Evolutionary conservation across 371 early-diverging fungal species (phyloP), one percentile per base, ranked within the genome.

Genomic region (Mucor circinelloides): DNA sequence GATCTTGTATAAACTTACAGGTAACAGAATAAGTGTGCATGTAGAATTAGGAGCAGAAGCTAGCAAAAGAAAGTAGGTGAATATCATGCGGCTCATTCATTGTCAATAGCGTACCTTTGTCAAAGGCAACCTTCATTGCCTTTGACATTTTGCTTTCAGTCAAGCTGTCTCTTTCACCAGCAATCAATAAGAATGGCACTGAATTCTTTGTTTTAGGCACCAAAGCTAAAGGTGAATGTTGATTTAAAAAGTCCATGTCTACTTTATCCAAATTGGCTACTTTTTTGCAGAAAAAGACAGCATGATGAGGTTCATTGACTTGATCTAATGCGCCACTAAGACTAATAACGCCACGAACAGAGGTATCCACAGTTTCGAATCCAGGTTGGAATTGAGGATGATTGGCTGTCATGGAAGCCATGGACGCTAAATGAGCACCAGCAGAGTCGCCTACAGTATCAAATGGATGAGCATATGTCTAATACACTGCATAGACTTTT

Each of bases 311-410:
- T 7, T 74, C 64, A 31, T 55, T 63, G n/a, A 67, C 36, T 17
- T 85, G 19, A 58, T 89, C 86, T 44, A 89, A 52, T 13, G 63
- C 64, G 25, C 84, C 89, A 64, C 79, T 87, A 6, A 84, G 50
- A 31, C 74, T 69, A 15, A 87, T 66, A 4, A 85, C 83, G 19
- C 85, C 89, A 58, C 84, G 85, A 0, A 92, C 86, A 30, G 82
- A 70, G 0, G 91, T 91, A 70, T 93, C 91, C 1, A 88, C 85
- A 3, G 72, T 34, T 59, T 92, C 93, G 66, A 91, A 93, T 23
- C 90, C 90, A 34, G 88, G 87, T 60, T 93, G 93, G 58, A 81
- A 91, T 59, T 80, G 67, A 6, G 83, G 77, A 28, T 83, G 77
- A 67, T 90, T 90, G 7, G 78, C 77, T 17, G 91, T 92, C 57